A percentile compares a stretch with the other conserved stretches of the same genome.
Evolutionary conservation across 2,329 filamentous ascomycete genomes (phyloP).

Genomic region (Aspergillus intermedius): DNA sequence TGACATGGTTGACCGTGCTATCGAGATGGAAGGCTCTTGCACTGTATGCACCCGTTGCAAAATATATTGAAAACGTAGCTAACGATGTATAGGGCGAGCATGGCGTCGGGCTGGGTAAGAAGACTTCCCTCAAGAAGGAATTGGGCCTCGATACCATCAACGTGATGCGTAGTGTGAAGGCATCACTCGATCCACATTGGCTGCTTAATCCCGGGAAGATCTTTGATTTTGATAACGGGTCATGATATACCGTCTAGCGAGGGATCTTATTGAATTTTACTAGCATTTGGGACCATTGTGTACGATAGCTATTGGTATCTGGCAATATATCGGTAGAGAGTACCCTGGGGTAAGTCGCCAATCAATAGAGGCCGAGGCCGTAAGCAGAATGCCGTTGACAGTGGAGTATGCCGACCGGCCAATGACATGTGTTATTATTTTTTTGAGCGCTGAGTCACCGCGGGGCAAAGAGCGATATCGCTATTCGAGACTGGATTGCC

Average conservation of each 20-base stretch:
- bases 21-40: constrained; percentile 91
- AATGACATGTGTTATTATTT: neutral
- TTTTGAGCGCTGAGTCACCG: constrained; percentile 18
- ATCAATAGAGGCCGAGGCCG: too few species aligned
- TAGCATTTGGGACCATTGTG: too few species aligned
- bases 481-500: constrained; percentile 15
- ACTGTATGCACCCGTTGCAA: constrained; percentile 47
- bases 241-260: neutral
- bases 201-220: constrained; percentile 91
- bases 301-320: too few species aligned
- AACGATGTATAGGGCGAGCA: constrained; percentile 60
- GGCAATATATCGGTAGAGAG: too few species aligned
- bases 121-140: constrained; percentile 69
- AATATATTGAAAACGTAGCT: neutral
- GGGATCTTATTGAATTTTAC: neutral
- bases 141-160: constrained; percentile 72
- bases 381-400: neutral
- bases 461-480: constrained; percentile 27
- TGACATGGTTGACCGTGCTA: constrained; percentile 81
- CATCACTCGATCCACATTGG: constrained; percentile 77
- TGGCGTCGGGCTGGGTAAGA: constrained; percentile 79
- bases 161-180: constrained; percentile 79
- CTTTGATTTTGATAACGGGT: constrained; percentile 53
- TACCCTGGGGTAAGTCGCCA: too few species aligned
- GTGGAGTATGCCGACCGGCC: neutral